A percentile compares a stretch with the other conserved stretches of the same genome.
Evolutionary conservation across 1,284 basidiomycete genomes (phyloP).

Genomic region (Trichosporon sp.): DNA sequence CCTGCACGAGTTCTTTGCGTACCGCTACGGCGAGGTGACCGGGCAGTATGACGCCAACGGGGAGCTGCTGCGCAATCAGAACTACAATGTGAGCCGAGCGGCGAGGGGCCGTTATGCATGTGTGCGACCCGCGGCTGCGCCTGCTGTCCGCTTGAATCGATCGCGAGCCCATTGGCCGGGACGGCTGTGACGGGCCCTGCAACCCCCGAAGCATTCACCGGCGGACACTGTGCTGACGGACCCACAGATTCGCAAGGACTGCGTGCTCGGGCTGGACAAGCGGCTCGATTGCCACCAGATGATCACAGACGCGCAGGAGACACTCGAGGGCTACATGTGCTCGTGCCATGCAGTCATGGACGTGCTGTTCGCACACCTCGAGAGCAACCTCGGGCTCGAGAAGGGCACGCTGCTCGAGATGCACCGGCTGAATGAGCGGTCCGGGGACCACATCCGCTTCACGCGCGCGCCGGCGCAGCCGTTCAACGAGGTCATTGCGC

Average conservation of each 20-base stretch:
- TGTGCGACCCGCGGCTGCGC: too few species aligned
- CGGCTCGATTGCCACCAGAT: slow-evolving; percentile 20
- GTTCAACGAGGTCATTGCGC: slow-evolving; percentile 17
- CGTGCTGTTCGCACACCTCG: slow-evolving; percentile 58
- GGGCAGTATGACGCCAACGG: slow-evolving; percentile 12
- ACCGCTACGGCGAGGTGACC: slow-evolving; percentile 19
- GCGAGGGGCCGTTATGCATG: too few species aligned
- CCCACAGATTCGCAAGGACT: slow-evolving; percentile 29
- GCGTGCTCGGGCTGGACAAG: slow-evolving; percentile 22
- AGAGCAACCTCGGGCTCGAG: slow-evolving; percentile 58
- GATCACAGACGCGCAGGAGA: slow-evolving; percentile 17
- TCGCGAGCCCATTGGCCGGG: too few species aligned
- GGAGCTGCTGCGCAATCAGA: slow-evolving; percentile 18
- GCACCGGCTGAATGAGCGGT: slow-evolving; percentile 55
- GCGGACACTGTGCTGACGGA: background rate
- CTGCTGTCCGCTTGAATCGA: too few species aligned
- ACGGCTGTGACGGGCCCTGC: too few species aligned
- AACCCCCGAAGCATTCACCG: too few species aligned
- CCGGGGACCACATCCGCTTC: slow-evolving; percentile 60
- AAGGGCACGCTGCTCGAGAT: slow-evolving; percentile 53
- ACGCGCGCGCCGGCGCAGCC: slow-evolving; percentile 52
- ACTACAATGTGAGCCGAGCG: slow-evolving; percentile 26
- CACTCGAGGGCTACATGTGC: slow-evolving; percentile 21
- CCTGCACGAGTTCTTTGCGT: slow-evolving; percentile 28
- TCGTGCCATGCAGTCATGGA: slow-evolving; percentile 53